Evolutionary conservation across 305 asterid species (phyloP).

Genomic region (Salvia sclarea): DNA sequence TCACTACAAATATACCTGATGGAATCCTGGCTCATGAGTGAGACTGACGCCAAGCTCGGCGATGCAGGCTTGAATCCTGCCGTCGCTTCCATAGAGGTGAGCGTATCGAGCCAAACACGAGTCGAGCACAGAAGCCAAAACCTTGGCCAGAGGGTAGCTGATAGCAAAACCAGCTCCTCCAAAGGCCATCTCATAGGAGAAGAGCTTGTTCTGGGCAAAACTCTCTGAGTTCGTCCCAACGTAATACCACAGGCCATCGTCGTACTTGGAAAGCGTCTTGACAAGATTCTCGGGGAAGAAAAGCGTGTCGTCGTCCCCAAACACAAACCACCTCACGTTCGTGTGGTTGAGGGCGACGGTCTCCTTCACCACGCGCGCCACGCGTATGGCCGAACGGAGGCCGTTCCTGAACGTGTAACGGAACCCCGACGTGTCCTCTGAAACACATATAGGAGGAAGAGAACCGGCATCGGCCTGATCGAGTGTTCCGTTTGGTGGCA

Average conservation of each 20-base stretch:
- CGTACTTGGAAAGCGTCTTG: conserved; percentile 73
- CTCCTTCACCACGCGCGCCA: conserved; percentile 67
- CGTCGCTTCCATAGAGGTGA: conserved; percentile 77
- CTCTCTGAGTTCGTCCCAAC: conserved; percentile 71
- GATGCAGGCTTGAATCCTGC: conserved; percentile 63
- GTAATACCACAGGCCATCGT: conserved; percentile 74
- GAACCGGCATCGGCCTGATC: conserved; percentile 24
- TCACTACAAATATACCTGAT: conserved; percentile 56
- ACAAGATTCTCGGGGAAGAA: conserved; percentile 81
- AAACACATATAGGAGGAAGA: conserved; percentile 63
- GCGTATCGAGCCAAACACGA: conserved; percentile 67
- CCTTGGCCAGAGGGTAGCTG: conserved; percentile 74
- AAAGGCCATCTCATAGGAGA: conserved; percentile 76
- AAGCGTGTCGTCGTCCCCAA: conserved; percentile 79
- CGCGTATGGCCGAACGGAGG: conserved; percentile 69
- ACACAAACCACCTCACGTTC: conserved; percentile 75
- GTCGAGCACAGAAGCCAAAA: conserved; percentile 62
- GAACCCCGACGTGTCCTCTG: conserved; percentile 62
- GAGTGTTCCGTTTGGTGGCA: conserved; percentile 28
- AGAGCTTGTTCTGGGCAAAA: conserved; percentile 53
- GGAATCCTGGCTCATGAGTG: conserved; percentile 83
- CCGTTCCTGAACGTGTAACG: conserved; percentile 64
- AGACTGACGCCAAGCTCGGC: conserved; percentile 74
- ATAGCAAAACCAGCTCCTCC: conserved; percentile 93
- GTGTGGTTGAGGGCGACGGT: conserved; percentile 56